Conservation (phyloP, 192 early-diverging fungal species). For the Phycomyces blakesleeanus region DNA sequence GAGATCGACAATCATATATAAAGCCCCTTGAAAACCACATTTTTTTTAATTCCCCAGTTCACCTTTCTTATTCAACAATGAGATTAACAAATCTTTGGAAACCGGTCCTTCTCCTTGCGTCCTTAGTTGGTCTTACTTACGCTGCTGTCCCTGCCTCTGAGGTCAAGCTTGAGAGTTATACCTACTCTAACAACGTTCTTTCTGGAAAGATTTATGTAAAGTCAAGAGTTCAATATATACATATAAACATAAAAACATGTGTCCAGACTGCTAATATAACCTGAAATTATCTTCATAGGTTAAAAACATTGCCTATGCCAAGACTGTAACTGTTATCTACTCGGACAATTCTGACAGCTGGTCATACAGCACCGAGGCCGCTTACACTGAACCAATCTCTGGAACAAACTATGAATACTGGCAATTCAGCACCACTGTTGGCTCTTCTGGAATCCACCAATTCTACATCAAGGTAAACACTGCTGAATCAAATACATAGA, state of each 20-base stretch:
- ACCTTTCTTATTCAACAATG: too few species aligned
- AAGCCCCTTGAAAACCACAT: too few species aligned
- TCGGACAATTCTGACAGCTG: constrained; percentile 13
- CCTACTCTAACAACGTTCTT: constrained; percentile 10
- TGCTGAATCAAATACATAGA: not conserved
- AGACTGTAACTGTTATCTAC: constrained; percentile 15
- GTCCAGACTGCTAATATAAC: too few species aligned
- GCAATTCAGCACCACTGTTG: constrained; percentile 19
- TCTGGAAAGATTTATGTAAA: constrained; percentile 22
- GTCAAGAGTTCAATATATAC: not conserved
- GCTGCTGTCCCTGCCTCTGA: constrained; percentile 16
- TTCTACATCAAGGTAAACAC: constrained; percentile 29
- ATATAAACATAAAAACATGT: too few species aligned
- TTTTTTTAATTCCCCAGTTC: too few species aligned
- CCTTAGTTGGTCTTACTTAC: not conserved
- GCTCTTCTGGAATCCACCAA: constrained; percentile 16
- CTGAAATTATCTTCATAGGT: not conserved
- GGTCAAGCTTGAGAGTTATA: constrained; percentile 18
- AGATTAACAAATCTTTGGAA: too few species aligned
- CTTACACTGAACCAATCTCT: constrained; percentile 19
- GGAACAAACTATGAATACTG: constrained; percentile 30
- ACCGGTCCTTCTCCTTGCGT: too few species aligned
- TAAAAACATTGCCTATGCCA: constrained; percentile 18
- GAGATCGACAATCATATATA: too few species aligned
- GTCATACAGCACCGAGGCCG: not conserved